Base-by-base conservation (phyloP, 2,329 filamentous ascomycete genomes). In the Pseudopyrenochaeta lycopersici region DNA sequence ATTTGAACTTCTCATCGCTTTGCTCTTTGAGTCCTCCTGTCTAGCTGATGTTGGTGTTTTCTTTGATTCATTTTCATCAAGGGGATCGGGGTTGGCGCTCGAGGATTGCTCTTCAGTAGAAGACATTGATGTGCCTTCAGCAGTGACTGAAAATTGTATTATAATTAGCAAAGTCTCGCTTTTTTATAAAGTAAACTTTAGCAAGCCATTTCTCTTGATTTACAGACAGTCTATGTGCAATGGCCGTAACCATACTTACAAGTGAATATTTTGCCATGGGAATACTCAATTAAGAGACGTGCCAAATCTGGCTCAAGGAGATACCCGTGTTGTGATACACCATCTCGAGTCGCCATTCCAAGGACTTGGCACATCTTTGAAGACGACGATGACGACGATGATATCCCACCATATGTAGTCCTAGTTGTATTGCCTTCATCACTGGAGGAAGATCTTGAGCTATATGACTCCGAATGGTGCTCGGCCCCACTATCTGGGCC, bases 1-100 rank as follows among this genome's bases (percentile, higher is more conserved):
- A 5, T 49, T 54, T 12, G 62, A 58, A 36, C 58, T 53, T 79
- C 77, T 21, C 80, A 72, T 1, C 14, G 48, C 15, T 7, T 50
- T 36, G 0, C 38, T 51, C 4, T 31, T 52, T 9, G 31, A 9
- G 4, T 27, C 43, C 39, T 53, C 54, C 30, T 45, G 48, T 7
- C 50, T 60, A 2, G 38, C 29, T 40, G n/a, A 21, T n/a, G 32
- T 14, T 21, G 36, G 36, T 21, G 36, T 17, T 39, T 7, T 11
- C 1, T 29, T 5, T 11, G 47, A 29, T 11, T 32, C 2, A 3
- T 38, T 15, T 17, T 50, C 33, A 29, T 59, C 55, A 14, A 33
- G 17, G 3, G 41, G 9, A 27, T 40, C 46, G n/a, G 39, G 32
- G 27, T 29, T 53, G 1, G 55, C 53, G 32, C 11, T 35, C 2